A percentile compares a stretch with the other conserved stretches of the same genome.
phyloP scores from a whole-genome alignment of 2,329 filamentous ascomycete genomes.

The Annulohypoxylon truncatum region DNA sequence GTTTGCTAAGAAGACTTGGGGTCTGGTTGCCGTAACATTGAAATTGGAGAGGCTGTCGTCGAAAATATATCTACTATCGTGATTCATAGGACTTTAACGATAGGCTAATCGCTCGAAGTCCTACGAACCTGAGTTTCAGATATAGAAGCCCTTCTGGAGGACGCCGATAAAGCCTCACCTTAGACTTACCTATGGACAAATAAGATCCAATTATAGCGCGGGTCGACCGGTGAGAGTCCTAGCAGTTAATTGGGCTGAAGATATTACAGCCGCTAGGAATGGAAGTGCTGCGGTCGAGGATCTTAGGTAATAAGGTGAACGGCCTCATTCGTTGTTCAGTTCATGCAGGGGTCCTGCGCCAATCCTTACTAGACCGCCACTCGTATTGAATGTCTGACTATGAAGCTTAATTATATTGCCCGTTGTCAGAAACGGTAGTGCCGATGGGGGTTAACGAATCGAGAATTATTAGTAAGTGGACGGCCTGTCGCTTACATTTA shows the following conservation, averaged over 20 bases:
- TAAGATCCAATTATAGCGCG: conserved; percentile 1
- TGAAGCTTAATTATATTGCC: not conserved
- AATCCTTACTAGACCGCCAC: not conserved
- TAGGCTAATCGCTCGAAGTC: not conserved
- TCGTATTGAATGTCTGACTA: not conserved
- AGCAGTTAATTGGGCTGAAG: not conserved
- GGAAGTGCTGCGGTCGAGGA: not conserved
- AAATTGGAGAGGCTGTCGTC: not conserved
- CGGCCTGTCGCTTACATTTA: not conserved
- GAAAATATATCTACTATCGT: not conserved
- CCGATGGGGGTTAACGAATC: not conserved
- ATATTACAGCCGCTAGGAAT: not conserved
- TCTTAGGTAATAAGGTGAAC: conserved; percentile 7
- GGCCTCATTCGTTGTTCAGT: not conserved
- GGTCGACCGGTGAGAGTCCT: not conserved
- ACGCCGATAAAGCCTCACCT: not conserved
- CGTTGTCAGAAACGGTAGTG: not conserved
- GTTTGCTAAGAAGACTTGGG: not conserved
- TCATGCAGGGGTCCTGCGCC: not conserved
- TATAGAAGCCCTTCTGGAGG: not conserved
- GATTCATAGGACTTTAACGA: not conserved
- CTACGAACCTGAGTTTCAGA: not conserved
- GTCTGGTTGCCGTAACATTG: not conserved
- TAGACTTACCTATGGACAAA: not conserved
- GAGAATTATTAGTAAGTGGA: not conserved